Conservation (phyloP, 225 moss, liverwort and hornwort genomes). For the Thuidium tamariscinum region DNA sequence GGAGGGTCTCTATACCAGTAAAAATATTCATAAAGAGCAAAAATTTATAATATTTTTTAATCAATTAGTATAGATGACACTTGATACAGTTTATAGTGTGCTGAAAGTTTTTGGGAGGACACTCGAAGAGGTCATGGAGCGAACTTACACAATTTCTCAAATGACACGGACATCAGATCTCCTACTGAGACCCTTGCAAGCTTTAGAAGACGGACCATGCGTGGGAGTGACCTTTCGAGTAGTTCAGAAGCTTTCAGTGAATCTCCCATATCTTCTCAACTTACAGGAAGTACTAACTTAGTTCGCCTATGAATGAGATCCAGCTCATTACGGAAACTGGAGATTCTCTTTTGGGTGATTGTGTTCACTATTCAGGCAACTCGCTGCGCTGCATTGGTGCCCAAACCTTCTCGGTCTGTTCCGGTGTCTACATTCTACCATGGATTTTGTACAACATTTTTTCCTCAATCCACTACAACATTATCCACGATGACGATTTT, state of each 20-base stretch:
- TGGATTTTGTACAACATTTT: not conserved
- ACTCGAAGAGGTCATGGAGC: not conserved
- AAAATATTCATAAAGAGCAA: not conserved
- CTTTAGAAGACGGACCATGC: not conserved
- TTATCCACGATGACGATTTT: not conserved
- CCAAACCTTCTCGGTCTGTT: not conserved
- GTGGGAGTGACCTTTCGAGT: not conserved
- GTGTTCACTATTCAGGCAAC: not conserved
- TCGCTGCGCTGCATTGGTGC: not conserved
- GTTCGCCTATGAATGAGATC: not conserved
- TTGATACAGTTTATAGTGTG: not conserved
- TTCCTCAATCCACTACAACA: not conserved
- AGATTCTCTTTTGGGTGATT: not conserved
- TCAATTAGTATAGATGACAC: not conserved
- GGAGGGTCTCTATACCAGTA: not conserved
- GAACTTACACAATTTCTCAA: not conserved
- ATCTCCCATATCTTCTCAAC: not conserved
- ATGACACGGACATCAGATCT: not conserved
- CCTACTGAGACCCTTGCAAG: not conserved
- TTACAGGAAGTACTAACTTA: not conserved
- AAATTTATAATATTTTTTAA: not conserved
- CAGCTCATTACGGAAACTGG: not conserved
- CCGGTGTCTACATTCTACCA: slow-evolving; percentile 15
- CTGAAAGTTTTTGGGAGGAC: not conserved
- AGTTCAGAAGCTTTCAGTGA: not conserved